Conservation (phyloP, 169 alveolate species). For the Eimeria sp. region DNA sequence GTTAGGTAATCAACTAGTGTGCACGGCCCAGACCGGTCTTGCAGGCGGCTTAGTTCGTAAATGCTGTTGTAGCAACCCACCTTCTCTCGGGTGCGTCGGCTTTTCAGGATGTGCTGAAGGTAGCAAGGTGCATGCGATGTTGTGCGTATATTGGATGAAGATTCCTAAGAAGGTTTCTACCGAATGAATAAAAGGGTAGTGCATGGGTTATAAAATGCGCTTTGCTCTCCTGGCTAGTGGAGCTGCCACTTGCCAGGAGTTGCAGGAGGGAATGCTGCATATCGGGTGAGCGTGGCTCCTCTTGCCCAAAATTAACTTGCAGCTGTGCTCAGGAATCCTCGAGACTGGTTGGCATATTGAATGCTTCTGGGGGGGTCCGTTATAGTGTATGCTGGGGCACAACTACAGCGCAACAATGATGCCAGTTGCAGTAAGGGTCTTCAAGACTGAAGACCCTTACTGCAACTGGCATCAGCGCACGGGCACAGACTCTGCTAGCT, state of each 20-base stretch:
- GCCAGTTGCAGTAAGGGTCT: too few relatives aligned
- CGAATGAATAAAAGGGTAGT: neutral
- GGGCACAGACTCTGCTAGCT: neutral
- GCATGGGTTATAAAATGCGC: too few relatives aligned
- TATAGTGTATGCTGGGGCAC: neutral
- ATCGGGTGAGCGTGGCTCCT: neutral
- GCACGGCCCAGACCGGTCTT: too few relatives aligned
- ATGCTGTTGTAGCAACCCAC: too few relatives aligned
- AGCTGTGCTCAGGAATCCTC: neutral
- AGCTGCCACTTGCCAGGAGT: neutral
- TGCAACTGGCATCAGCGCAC: neutral
- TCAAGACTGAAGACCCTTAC: neutral
- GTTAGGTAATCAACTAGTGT: too few relatives aligned
- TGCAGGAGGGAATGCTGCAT: neutral
- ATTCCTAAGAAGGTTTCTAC: neutral
- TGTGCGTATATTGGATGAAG: neutral
- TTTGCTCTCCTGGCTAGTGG: too few relatives aligned
- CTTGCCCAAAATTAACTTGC: neutral
- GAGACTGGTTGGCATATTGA: neutral
- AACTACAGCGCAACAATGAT: neutral
- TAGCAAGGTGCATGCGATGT: neutral
- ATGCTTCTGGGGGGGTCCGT: neutral
- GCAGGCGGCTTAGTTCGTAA: too few relatives aligned
- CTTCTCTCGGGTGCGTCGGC: too few relatives aligned
- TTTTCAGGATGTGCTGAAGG: neutral